Evolutionary conservation across 805 yeast genomes (phyloP).

Genomic region (Scheffersomyces lignosus): DNA sequence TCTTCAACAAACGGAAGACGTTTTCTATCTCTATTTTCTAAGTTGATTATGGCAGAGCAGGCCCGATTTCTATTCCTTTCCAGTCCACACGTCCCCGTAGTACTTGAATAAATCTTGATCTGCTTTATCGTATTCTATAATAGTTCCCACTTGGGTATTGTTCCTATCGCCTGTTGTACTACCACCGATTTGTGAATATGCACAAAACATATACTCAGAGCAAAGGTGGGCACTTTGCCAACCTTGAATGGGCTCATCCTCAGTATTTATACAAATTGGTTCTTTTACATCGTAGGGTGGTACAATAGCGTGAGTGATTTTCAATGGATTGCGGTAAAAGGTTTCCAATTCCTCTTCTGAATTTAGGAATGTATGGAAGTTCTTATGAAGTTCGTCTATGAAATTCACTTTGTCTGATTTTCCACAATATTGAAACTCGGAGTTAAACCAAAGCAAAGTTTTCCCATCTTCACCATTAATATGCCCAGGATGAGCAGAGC

Average conservation of each 20-base stretch:
- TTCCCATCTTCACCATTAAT: slow-evolving; percentile 29
- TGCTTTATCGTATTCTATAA: too few relatives aligned
- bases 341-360: slow-evolving; percentile 14
- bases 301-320: slow-evolving; percentile 35
- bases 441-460: slow-evolving; percentile 45
- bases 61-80: too few relatives aligned
- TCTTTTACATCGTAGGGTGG: slow-evolving; percentile 45
- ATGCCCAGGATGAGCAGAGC: slow-evolving; percentile 48
- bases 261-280: slow-evolving; percentile 28
- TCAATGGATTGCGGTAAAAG: slow-evolving; percentile 29
- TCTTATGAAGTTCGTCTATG: slow-evolving; percentile 26
- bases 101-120: too few relatives aligned
- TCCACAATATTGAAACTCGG: slow-evolving; percentile 44
- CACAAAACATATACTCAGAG: slow-evolving; percentile 62
- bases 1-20: too few relatives aligned
- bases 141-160: slow-evolving; percentile 43
- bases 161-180: slow-evolving; percentile 27
- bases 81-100: too few relatives aligned
- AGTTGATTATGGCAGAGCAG: too few relatives aligned
- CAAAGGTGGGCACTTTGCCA: slow-evolving; percentile 53
- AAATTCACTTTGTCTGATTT: slow-evolving; percentile 39
- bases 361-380: slow-evolving; percentile 27
- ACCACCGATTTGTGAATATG: slow-evolving; percentile 57
- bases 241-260: slow-evolving; percentile 50
- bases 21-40: too few relatives aligned